A percentile compares a stretch with the other conserved stretches of the same genome.
Conservation (phyloP, 495 filamentous ascomycete genomes). For the Hypoxylon intermedium region DNA sequence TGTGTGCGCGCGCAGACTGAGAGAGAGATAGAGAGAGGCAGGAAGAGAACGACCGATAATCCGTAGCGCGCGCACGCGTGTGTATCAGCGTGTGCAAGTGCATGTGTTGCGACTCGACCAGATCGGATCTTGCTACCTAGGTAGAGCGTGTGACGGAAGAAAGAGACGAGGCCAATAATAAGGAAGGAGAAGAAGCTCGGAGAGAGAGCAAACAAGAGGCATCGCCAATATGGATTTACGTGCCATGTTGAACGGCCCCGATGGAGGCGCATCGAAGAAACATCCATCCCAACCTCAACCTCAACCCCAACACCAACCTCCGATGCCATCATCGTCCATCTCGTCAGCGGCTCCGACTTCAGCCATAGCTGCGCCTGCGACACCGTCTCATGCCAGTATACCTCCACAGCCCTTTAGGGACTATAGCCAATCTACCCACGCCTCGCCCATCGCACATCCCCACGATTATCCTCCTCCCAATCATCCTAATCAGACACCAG, state of each 20-base stretch:
- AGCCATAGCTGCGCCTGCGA: conserved; percentile 46
- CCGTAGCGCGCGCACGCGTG: conserved; percentile 6
- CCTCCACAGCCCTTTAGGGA: conserved; percentile 56
- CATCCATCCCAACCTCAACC: conserved; percentile 6
- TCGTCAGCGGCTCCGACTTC: conserved; percentile 32
- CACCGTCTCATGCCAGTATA: conserved; percentile 53
- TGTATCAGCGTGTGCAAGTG: conserved; percentile 13
- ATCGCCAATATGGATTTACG: conserved; percentile 61
- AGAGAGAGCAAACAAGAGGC: conserved; percentile 5
- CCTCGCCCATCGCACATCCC: conserved; percentile 47
- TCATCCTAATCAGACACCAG: conserved; percentile 43
- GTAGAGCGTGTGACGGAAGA: conserved; percentile 16
- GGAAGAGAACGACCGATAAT: conserved; percentile 2
- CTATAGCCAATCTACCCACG: conserved; percentile 52
- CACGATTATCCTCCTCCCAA: conserved; percentile 44
- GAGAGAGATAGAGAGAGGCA: not conserved
- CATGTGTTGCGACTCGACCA: conserved; percentile 13
- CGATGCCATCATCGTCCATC: conserved; percentile 33
- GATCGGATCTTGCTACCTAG: not conserved
- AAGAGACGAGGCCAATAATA: conserved; percentile 15
- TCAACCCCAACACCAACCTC: conserved; percentile 33
- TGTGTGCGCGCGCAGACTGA: not conserved
- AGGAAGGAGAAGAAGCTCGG: conserved; percentile 26
- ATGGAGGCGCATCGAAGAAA: conserved; percentile 45
- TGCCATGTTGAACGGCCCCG: conserved; percentile 60